phyloP scores from a whole-genome alignment of 805 yeast genomes.

The Lachancea thermotolerans region DNA sequence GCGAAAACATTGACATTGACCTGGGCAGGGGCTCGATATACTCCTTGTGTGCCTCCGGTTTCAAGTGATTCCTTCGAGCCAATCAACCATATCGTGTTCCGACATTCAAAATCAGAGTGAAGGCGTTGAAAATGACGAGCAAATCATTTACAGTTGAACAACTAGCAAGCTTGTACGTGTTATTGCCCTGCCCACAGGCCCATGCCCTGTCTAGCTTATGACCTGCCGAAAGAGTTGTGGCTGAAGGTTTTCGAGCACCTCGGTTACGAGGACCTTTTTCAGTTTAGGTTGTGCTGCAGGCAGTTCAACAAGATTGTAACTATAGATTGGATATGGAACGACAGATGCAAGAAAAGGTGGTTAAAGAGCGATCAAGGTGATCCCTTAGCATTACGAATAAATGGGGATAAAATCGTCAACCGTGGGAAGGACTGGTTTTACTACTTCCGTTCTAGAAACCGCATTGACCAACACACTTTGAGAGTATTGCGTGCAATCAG shows the following conservation, averaged over 20 bases:
- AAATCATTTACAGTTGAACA: too few relatives aligned
- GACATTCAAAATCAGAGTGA: too few relatives aligned
- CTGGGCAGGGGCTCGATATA: neutral
- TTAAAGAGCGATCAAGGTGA: constrained; percentile 11
- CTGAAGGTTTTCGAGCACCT: constrained; percentile 10
- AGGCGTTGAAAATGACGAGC: too few relatives aligned
- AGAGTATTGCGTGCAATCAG: neutral
- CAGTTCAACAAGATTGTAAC: constrained; percentile 8
- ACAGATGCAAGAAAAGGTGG: constrained; percentile 15
- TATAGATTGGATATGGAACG: constrained; percentile 13
- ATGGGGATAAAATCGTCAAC: neutral
- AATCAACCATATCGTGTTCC: too few relatives aligned
- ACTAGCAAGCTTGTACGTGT: too few relatives aligned
- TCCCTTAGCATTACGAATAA: neutral
- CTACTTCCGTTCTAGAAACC: constrained; percentile 9
- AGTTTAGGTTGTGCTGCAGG: constrained; percentile 10
- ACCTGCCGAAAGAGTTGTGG: constrained; percentile 18
- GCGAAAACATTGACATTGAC: constrained; percentile 3
- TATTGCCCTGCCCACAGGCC: neutral
- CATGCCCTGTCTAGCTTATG: constrained; percentile 1
- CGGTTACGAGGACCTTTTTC: constrained; percentile 10
- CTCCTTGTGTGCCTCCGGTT: too few relatives aligned
- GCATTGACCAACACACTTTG: constrained; percentile 9
- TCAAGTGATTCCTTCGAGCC: too few relatives aligned
- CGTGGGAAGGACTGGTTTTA: constrained; percentile 9